A percentile compares a stretch with the other conserved stretches of the same genome.
phyloP scores from a whole-genome alignment of 768 basidiomycete species.

The Peribolospora kevripleyi region DNA sequence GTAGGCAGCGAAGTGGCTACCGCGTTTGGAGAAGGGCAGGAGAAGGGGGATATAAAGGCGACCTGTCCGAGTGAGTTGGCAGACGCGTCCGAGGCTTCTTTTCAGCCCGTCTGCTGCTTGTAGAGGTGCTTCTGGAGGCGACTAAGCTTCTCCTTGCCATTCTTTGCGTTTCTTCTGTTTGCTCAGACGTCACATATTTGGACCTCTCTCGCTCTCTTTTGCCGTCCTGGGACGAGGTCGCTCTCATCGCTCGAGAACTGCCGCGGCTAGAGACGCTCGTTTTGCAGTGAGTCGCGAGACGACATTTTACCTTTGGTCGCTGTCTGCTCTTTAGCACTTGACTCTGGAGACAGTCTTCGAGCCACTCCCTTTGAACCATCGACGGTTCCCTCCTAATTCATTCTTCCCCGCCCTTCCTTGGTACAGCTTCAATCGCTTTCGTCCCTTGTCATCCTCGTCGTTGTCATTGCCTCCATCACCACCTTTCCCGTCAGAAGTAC shows the following conservation, averaged over 20 bases:
- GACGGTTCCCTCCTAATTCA: neutral
- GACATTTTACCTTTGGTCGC: too few relatives aligned
- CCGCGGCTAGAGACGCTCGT: constrained; percentile 37
- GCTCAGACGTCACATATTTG: too few relatives aligned
- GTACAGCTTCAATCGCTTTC: constrained; percentile 43
- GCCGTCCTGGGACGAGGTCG: constrained; percentile 42
- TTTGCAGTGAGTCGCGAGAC: constrained; percentile 40
- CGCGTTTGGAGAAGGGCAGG: constrained; percentile 10
- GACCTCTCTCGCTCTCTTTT: constrained; percentile 45
- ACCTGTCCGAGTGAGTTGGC: constrained; percentile 42
- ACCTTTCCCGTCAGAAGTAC: neutral
- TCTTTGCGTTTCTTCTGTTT: constrained; percentile 8
- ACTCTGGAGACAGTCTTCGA: too few relatives aligned
- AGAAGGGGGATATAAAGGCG: constrained; percentile 28
- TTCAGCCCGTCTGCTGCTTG: constrained; percentile 2
- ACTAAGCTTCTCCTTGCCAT: neutral
- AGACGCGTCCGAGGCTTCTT: constrained; percentile 2
- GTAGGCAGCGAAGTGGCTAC: constrained; percentile 15
- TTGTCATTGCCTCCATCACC: neutral
- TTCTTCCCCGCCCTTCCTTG: constrained; percentile 4
- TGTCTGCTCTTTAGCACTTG: neutral
- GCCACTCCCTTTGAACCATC: too few relatives aligned
- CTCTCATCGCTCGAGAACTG: constrained; percentile 37
- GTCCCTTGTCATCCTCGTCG: constrained; percentile 14
- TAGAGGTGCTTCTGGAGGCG: constrained; percentile 6